A percentile compares a stretch with the other conserved stretches of the same genome.
These are phyloP conservation scores for Pseudopyricularia cyperi DNA, from an alignment of 2,329 filamentous ascomycete genomes.

Conservation along the genomic window DNA sequence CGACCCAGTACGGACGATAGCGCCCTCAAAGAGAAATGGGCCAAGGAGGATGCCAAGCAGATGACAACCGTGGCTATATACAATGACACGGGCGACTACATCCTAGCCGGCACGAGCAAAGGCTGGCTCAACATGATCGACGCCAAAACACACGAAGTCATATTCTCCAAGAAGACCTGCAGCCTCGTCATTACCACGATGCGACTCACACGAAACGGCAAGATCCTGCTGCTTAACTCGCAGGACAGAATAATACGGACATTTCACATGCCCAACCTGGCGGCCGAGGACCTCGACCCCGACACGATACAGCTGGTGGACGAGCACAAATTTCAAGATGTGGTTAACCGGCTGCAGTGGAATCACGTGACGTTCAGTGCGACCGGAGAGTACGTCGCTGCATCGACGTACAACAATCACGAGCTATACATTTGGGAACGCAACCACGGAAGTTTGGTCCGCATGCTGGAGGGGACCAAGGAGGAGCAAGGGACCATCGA, in stretches of 20 bases:
- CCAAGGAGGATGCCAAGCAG: conserved; percentile 85
- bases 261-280: conserved; percentile 72
- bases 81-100: conserved; percentile 72
- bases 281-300: conserved; percentile 56
- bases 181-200: conserved; percentile 79
- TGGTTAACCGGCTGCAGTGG: conserved; percentile 90
- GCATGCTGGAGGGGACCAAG: conserved; percentile 92
- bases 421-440: conserved; percentile 98
- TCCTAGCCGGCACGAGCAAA: conserved; percentile 87
- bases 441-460: conserved; percentile 81
- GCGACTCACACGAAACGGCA: conserved; percentile 70
- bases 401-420: conserved; percentile 95
- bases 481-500: conserved; percentile 95
- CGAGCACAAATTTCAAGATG: conserved; percentile 96
- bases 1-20: conserved; percentile 61
- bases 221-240: conserved; percentile 81
- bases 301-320: conserved; percentile 81
- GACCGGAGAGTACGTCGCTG: conserved; percentile 89
- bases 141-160: conserved; percentile 63
- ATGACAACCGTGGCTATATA: conserved; percentile 90
- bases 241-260: conserved; percentile 93
- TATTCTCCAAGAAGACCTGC: conserved; percentile 82
- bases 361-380: conserved; percentile 94
- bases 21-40: conserved; percentile 65
- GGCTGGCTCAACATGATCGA: conserved; percentile 95